phyloP scores from a whole-genome alignment of 78 protist genomes.

The Capsaspora owczarzaki region DNA sequence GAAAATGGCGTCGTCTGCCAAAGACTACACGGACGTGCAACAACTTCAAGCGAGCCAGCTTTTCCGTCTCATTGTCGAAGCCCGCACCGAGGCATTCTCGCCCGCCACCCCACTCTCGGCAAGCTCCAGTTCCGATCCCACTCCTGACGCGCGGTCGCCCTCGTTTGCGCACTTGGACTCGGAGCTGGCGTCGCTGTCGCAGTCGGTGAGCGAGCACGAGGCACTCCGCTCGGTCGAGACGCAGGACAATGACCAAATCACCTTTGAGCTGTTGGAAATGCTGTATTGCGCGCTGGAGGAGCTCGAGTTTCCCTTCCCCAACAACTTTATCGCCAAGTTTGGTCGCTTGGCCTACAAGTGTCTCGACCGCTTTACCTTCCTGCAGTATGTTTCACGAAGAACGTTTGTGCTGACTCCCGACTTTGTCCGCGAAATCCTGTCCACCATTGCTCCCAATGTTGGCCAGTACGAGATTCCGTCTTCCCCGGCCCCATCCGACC shows the following conservation, averaged over 20 bases:
- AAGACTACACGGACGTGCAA: no score
- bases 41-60: neutral
- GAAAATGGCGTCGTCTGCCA: no score
- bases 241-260: neutral
- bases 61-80: neutral
- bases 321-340: no score
- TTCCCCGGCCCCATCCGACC: no score
- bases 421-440: no score
- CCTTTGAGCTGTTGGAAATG: neutral
- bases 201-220: neutral
- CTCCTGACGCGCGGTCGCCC: neutral
- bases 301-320: neutral
- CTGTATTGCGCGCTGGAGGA: conserved; percentile 2
- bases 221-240: neutral
- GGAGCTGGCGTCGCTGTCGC: neutral
- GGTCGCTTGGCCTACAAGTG: no score
- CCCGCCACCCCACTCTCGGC: neutral
- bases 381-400: no score
- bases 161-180: neutral
- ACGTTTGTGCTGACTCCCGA: no score
- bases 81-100: neutral
- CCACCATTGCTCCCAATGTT: no score
- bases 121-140: neutral
- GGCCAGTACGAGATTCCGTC: no score
- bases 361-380: no score